Percentiles rank a stretch among this genome's conserved stretches.
These are phyloP conservation scores for Neopestalotiopsis sp. DNA, from an alignment of 2,329 filamentous ascomycete species.

Conservation along the genomic window DNA sequence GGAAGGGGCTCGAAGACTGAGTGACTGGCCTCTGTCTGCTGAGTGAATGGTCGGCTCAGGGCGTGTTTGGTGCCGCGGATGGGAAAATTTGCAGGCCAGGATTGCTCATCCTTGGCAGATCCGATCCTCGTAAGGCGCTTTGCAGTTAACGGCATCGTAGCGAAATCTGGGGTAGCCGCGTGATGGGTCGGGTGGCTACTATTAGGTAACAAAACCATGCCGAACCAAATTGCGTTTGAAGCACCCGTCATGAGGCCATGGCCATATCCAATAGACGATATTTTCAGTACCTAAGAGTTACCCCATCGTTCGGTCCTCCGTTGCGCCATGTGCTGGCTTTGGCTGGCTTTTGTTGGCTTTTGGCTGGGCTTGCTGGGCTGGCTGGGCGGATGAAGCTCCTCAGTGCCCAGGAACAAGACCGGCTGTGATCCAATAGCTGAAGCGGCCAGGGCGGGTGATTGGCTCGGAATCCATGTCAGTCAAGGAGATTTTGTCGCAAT, in stretches of 20 bases:
- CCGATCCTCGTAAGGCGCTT: conserved; percentile 18
- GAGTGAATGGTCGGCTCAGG: neutral
- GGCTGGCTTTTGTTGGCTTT: no score
- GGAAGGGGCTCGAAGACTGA: neutral
- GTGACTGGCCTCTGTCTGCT: neutral
- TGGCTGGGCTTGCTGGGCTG: no score
- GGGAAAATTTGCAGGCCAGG: conserved; percentile 17
- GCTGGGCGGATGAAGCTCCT: neutral
- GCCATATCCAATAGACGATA: neutral
- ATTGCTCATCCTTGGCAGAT: conserved; percentile 17
- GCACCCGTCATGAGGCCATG: conserved; percentile 17
- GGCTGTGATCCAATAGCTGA: conserved; percentile 8
- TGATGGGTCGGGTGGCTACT: conserved; percentile 21
- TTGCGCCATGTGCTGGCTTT: neutral
- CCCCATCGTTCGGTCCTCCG: conserved; percentile 15
- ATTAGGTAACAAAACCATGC: conserved; percentile 19
- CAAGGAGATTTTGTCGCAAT: neutral
- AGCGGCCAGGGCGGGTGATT: neutral
- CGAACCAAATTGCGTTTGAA: conserved; percentile 12
- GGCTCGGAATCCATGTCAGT: neutral
- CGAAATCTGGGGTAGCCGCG: conserved; percentile 23
- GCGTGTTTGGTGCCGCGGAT: neutral
- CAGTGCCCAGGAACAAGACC: conserved; percentile 7
- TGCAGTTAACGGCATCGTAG: conserved; percentile 23
- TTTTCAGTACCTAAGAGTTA: conserved; percentile 20